A percentile compares a stretch with the other conserved stretches of the same genome.
phyloP scores from a whole-genome alignment of 2,329 filamentous ascomycete species.

The Aspergillus piperis region DNA sequence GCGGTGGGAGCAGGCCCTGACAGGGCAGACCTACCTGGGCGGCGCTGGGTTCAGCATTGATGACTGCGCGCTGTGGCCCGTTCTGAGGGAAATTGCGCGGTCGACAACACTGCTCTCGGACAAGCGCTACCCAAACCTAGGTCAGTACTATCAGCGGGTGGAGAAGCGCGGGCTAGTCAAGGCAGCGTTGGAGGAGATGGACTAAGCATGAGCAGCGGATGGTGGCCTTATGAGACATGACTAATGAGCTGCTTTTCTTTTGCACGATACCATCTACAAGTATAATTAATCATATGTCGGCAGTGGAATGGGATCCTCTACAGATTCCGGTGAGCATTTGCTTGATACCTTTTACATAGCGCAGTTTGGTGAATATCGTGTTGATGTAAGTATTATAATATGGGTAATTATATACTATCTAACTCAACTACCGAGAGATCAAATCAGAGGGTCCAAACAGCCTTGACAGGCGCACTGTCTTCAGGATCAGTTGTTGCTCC shows the following conservation, averaged over 20 bases:
- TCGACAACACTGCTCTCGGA: conserved; percentile 25
- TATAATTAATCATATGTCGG: too few species aligned
- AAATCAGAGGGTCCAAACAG: too few species aligned
- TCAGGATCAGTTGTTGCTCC: too few species aligned
- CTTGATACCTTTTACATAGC: too few species aligned
- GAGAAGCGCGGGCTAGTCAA: conserved; percentile 42
- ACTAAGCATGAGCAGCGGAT: not conserved
- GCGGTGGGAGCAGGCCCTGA: conserved; percentile 36
- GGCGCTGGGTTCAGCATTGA: conserved; percentile 42
- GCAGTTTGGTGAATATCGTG: too few species aligned
- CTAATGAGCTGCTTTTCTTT: not conserved
- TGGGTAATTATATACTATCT: too few species aligned
- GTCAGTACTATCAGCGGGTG: conserved; percentile 42
- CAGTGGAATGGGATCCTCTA: too few species aligned
- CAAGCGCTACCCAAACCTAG: conserved; percentile 33
- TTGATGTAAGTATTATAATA: too few species aligned
- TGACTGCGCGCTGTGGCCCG: conserved; percentile 48
- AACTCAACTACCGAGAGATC: too few species aligned
- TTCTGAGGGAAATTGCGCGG: conserved; percentile 42
- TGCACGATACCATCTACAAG: not conserved
- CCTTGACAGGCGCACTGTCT: too few species aligned
- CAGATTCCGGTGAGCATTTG: too few species aligned
- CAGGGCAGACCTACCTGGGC: conserved; percentile 37
- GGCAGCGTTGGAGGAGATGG: conserved; percentile 29
- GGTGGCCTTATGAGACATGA: not conserved